phyloP scores from a whole-genome alignment of 192 early-diverging fungal genomes.

The Gryganskiella cystojenkinii region DNA sequence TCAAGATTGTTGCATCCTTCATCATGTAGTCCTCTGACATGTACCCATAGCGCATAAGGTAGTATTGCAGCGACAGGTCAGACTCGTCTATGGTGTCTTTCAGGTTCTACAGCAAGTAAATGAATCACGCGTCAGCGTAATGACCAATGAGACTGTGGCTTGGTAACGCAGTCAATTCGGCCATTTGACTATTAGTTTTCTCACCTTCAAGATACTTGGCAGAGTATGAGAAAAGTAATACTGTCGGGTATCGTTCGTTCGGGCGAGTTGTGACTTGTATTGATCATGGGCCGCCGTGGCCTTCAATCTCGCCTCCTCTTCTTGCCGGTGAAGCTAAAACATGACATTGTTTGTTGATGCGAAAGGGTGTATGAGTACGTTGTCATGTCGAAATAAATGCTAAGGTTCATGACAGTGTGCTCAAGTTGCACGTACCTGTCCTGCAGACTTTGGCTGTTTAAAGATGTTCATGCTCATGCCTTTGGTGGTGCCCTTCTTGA shows the following conservation, averaged over 20 bases:
- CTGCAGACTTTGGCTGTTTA: constrained; percentile 64
- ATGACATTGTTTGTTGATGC: not conserved
- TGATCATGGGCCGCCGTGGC: constrained; percentile 82
- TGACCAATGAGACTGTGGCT: not conserved
- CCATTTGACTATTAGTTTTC: not conserved
- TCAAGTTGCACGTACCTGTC: constrained; percentile 65
- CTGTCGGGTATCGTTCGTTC: constrained; percentile 78
- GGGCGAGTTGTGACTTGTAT: constrained; percentile 84
- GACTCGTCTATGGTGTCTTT: constrained; percentile 90
- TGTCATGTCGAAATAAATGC: not conserved
- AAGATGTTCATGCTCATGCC: constrained; percentile 60
- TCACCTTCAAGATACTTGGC: constrained; percentile 84
- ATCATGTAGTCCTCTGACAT: constrained; percentile 81
- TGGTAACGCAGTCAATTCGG: constrained; percentile 15
- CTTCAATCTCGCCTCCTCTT: constrained; percentile 90
- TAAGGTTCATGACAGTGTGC: no score
- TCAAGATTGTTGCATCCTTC: constrained; percentile 51
- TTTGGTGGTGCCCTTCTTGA: constrained; percentile 61
- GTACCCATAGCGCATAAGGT: constrained; percentile 82
- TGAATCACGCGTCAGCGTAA: not conserved
- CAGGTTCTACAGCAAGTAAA: constrained; percentile 55
- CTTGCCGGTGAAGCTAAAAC: constrained; percentile 73
- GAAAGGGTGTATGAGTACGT: not conserved
- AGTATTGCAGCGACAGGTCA: constrained; percentile 82
- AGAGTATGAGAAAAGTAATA: constrained; percentile 85